A percentile compares a stretch with the other conserved stretches of the same genome.
Conservation (phyloP, 225 moss, liverwort and hornwort genomes). For the Sphagnum tenellum region DNA sequence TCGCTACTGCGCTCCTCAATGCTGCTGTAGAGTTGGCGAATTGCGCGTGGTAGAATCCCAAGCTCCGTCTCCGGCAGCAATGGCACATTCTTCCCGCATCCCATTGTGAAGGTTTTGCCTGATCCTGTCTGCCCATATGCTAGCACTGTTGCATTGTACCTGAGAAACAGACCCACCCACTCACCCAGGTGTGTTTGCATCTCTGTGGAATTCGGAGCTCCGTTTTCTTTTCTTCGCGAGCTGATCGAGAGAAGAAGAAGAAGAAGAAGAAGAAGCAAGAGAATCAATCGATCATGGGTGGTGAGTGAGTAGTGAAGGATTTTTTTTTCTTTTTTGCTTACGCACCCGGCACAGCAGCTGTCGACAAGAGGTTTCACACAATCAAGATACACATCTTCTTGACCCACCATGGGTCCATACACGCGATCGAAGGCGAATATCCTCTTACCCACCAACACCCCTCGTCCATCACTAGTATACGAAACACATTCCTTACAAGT, state of each 20-base stretch:
- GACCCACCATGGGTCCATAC: slow-evolving; percentile 24
- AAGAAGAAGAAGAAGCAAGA: too few species aligned
- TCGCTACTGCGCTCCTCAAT: slow-evolving; percentile 77
- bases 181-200: too few species aligned
- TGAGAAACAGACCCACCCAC: neutral
- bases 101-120: slow-evolving; percentile 91
- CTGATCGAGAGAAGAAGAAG: too few species aligned
- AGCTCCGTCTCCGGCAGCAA: slow-evolving; percentile 69
- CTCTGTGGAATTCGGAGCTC: too few species aligned
- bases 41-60: slow-evolving; percentile 82
- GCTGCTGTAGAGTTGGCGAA: slow-evolving; percentile 77
- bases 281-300: too few species aligned
- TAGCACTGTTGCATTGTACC: slow-evolving; percentile 75
- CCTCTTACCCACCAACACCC: slow-evolving; percentile 31
- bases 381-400: slow-evolving; percentile 38
- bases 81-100: slow-evolving; percentile 74
- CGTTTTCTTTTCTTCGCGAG: too few species aligned
- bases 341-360: slow-evolving; percentile 38
- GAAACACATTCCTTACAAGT: slow-evolving; percentile 39
- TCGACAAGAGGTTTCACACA: slow-evolving; percentile 53
- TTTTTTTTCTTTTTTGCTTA: too few species aligned
- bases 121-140: slow-evolving; percentile 87
- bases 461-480: slow-evolving; percentile 31
- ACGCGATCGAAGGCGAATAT: slow-evolving; percentile 38
- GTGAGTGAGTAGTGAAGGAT: too few species aligned